Conservation (phyloP, 2,329 filamentous ascomycete genomes). For the Fusarium duplospermum region DNA sequence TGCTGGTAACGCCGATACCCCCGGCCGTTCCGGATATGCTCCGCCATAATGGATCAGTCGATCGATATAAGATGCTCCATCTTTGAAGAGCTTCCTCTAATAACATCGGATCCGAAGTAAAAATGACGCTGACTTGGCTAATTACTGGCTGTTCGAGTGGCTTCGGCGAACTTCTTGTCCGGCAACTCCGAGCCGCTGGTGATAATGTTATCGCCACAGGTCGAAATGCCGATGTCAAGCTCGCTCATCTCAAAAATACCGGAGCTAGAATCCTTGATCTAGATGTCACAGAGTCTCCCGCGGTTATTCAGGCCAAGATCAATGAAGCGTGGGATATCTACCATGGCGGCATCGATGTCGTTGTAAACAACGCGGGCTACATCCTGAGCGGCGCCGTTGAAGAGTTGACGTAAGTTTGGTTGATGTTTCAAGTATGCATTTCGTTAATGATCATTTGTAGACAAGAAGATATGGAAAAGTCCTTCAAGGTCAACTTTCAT, state of each 20-base stretch:
- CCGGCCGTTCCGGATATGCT: background rate
- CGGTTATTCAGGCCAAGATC: conserved; percentile 22
- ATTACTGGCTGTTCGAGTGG: conserved; percentile 59
- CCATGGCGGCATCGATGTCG: conserved; percentile 49
- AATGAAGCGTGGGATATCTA: conserved; percentile 32
- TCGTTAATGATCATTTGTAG: conserved; percentile 5
- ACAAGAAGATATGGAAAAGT: conserved; percentile 40
- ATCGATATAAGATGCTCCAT: background rate
- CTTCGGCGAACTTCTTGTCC: conserved; percentile 53
- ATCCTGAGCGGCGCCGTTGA: conserved; percentile 41
- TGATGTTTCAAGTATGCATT: rapidly evolving
- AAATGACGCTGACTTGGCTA: conserved; percentile 48
- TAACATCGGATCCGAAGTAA: background rate
- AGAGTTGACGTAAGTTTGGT: conserved; percentile 36
- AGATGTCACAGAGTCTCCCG: conserved; percentile 19
- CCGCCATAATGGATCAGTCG: background rate
- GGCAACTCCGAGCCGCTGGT: conserved; percentile 51
- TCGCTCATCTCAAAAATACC: conserved; percentile 47
- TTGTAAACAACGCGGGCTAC: conserved; percentile 55
- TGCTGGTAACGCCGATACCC: background rate
- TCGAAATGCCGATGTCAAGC: conserved; percentile 49
- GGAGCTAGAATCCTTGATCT: conserved; percentile 37
- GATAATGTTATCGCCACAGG: conserved; percentile 57
- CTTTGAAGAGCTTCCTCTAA: background rate
- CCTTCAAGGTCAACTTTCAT: conserved; percentile 52